Base-by-base conservation (phyloP, 1,139 yeast species). In the Hemisphaericaspora lyxosophila region DNA sequence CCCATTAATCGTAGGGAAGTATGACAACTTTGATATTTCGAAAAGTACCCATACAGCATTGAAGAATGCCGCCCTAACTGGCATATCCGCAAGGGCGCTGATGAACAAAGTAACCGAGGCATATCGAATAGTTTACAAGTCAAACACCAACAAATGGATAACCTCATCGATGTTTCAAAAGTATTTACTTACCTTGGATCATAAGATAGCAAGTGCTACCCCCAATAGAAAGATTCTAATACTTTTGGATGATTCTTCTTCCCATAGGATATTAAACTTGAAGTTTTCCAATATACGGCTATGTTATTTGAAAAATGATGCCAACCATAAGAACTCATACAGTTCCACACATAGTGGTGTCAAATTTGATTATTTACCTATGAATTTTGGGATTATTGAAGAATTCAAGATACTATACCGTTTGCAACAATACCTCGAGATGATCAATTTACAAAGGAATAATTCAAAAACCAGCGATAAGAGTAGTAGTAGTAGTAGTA, bases 151-250 rank as follows among this genome's bases (percentile, higher is more conserved):
- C 55, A 78, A 80, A 42, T 80, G 85, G 85, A 63, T 81, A 26
- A 80, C 86, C 2, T 75, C 83, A n/a, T 75, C 79, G 26, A 62
- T 79, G 59, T 80, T 81, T 48, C 82, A 80, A 46, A 79, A 80
- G 48, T 81, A 83, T 70, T 55, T 81, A 18, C 63, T 77, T 3
- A 67, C 80, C 6, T 60, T 82, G 52, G 86, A 81, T 46, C 83
- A 80, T 49, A 71, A 82, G 46, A 50, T 71, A 7, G 52, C 62
- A 8, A 59, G 70, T 37, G 62, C 64, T 26, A 48, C 57, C 3
- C 69, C 70, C 1, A 43, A 51, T 11, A 59, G 85, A 39, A 76
- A 78, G 42, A 76, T 81, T 32, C 60, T 79, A 41, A 70, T 81
- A 5, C 57, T 80, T 2, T 51, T 81, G 8, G 85, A 80, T 55